Percentiles rank a stretch among this genome's conserved stretches.
phyloP scores from a whole-genome alignment of 225 moss, liverwort and hornwort genomes.

The Climacium dendroides region DNA sequence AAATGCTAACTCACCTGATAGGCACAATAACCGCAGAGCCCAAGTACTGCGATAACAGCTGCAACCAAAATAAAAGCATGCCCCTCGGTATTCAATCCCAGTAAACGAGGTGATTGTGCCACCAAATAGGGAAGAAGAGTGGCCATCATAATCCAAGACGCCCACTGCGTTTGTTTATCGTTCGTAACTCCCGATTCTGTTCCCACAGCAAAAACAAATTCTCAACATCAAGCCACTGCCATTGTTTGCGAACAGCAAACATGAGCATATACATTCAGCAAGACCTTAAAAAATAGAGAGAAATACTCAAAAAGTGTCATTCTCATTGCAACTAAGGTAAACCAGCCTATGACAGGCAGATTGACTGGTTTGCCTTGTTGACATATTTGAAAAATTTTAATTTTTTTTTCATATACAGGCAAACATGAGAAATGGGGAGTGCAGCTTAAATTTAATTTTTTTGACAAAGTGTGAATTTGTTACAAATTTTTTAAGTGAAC shows the following conservation, averaged over 20 bases:
- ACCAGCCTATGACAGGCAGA: too few relatives aligned
- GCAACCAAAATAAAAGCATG: conserved; percentile 38
- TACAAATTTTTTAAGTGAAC: too few relatives aligned
- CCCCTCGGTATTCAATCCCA: conserved; percentile 39
- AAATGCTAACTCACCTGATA: conserved; percentile 56
- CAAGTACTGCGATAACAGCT: conserved; percentile 18
- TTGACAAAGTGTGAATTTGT: too few relatives aligned
- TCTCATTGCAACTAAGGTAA: background rate
- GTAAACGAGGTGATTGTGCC: conserved; percentile 58
- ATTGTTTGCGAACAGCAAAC: background rate
- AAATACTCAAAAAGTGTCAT: background rate
- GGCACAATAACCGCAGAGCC: conserved; percentile 34
- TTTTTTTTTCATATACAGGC: too few relatives aligned
- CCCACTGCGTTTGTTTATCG: conserved; percentile 67
- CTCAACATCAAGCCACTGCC: background rate
- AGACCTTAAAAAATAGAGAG: background rate
- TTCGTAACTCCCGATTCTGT: conserved; percentile 72
- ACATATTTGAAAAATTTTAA: too few relatives aligned
- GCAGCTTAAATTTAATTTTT: too few relatives aligned
- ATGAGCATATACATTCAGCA: background rate
- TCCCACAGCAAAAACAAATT: background rate
- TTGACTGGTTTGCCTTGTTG: too few relatives aligned
- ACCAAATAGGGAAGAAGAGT: conserved; percentile 69
- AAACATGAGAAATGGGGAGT: too few relatives aligned
- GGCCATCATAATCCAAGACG: conserved; percentile 83